These are phyloP conservation scores for Acer yangbiense DNA, from an alignment of 345 rosid genomes.

Conservation along the genomic window DNA sequence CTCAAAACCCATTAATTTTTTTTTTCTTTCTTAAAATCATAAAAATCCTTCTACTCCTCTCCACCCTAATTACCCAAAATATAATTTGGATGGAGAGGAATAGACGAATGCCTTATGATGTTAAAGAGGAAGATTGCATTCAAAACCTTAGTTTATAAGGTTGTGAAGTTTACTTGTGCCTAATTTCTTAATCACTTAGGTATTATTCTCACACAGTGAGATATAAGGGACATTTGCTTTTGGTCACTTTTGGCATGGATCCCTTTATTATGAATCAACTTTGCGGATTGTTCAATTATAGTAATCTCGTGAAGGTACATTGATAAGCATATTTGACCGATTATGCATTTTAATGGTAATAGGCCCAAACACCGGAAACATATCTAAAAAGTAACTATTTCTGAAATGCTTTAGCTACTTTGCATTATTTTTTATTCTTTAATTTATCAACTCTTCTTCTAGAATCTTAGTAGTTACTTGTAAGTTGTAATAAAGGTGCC, in stretches of 20 bases:
- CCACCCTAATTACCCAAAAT: too few relatives aligned
- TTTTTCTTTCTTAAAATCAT: too few relatives aligned
- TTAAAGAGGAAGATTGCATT: too few relatives aligned
- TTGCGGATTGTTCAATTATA: background rate
- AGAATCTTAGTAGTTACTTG: background rate
- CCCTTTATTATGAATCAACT: background rate
- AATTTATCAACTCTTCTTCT: background rate
- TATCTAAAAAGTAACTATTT: background rate
- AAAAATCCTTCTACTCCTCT: too few relatives aligned
- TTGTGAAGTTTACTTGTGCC: too few relatives aligned
- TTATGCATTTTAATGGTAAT: background rate
- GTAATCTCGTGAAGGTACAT: background rate
- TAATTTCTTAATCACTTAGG: too few relatives aligned
- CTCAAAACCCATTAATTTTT: too few relatives aligned
- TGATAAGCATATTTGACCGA: background rate
- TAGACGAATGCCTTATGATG: too few relatives aligned
- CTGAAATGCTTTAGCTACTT: background rate
- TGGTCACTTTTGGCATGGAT: background rate
- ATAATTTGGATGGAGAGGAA: too few relatives aligned
- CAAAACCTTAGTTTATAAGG: too few relatives aligned
- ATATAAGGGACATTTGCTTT: background rate
- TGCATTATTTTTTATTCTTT: background rate
- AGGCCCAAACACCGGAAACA: background rate
- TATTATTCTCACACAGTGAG: too few relatives aligned
- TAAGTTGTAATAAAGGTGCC: background rate